Conservation (phyloP, 2,329 filamentous ascomycete species). For the Paraphoma chrysanthemicola region DNA sequence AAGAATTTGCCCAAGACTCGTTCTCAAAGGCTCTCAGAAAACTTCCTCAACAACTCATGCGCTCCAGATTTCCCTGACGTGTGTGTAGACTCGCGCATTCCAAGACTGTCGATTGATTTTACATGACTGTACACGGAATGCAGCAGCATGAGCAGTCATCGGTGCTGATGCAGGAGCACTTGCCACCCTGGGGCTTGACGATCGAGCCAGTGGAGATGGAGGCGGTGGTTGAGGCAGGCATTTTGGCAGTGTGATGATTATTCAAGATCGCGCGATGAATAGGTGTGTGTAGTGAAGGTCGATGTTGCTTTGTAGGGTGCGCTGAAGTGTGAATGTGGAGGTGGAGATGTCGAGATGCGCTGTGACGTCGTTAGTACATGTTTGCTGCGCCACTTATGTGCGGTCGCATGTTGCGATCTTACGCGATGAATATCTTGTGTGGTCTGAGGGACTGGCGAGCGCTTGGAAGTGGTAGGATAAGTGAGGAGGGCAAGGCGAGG, state of each 20-base stretch:
- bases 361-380: constrained; percentile 13
- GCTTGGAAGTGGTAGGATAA: neutral
- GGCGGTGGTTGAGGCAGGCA: constrained; percentile 41
- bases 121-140: constrained; percentile 49
- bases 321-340: neutral
- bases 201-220: constrained; percentile 44
- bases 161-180: constrained; percentile 38
- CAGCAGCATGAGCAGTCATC: constrained; percentile 44
- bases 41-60: too few species aligned
- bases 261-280: neutral
- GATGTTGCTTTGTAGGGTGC: neutral
- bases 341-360: neutral
- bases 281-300: neutral
- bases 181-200: constrained; percentile 42
- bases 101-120: constrained; percentile 5
- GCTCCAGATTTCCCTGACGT: too few species aligned
- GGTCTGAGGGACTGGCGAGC: neutral
- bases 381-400: too few species aligned
- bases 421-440: neutral
- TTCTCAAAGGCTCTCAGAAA: too few species aligned
- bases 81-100: neutral
- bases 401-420: too few species aligned
- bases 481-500: neutral
- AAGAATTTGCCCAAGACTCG: neutral
- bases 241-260: constrained; percentile 12